phyloP scores from a whole-genome alignment of 1,139 yeast genomes.

The Suhomyces kunorum region DNA sequence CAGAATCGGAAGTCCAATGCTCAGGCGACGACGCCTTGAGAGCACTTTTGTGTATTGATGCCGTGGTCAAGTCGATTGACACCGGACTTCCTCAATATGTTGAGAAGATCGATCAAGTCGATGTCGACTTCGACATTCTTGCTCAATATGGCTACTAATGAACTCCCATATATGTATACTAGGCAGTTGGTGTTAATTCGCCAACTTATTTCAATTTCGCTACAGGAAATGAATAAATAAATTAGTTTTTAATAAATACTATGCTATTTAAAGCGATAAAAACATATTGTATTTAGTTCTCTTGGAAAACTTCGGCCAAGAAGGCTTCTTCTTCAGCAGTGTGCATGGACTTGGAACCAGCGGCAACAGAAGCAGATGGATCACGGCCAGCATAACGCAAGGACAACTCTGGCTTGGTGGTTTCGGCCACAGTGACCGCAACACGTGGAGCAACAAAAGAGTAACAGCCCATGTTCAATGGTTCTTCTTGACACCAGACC shows the following conservation, averaged over 20 bases:
- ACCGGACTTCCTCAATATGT: constrained; percentile 40
- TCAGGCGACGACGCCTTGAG: constrained; percentile 44
- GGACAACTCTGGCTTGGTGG: constrained; percentile 55
- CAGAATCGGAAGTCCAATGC: constrained; percentile 35
- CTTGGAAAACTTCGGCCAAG: constrained; percentile 71
- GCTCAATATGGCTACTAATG: constrained; percentile 1
- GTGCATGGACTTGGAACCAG: constrained; percentile 92
- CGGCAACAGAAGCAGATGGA: constrained; percentile 98
- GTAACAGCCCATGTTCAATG: constrained; percentile 96
- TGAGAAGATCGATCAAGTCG: constrained; percentile 26
- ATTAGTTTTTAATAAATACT: constrained; percentile 10
- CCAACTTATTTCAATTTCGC: not conserved
- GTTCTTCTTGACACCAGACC: constrained; percentile 99
- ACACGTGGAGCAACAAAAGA: constrained; percentile 80
- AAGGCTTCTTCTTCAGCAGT: constrained; percentile 85
- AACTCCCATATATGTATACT: too few relatives aligned
- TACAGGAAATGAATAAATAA: constrained; percentile 1
- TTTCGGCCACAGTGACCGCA: constrained; percentile 70
- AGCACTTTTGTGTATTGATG: constrained; percentile 43
- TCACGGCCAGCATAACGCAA: constrained; percentile 96
- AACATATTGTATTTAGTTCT: constrained; percentile 9
- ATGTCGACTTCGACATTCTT: constrained; percentile 17
- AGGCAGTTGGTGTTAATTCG: too few relatives aligned
- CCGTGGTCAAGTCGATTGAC: constrained; percentile 38
- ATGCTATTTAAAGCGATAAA: constrained; percentile 4